phyloP scores from a whole-genome alignment of 2,329 filamentous ascomycete species.

The Fusarium annulatum region DNA sequence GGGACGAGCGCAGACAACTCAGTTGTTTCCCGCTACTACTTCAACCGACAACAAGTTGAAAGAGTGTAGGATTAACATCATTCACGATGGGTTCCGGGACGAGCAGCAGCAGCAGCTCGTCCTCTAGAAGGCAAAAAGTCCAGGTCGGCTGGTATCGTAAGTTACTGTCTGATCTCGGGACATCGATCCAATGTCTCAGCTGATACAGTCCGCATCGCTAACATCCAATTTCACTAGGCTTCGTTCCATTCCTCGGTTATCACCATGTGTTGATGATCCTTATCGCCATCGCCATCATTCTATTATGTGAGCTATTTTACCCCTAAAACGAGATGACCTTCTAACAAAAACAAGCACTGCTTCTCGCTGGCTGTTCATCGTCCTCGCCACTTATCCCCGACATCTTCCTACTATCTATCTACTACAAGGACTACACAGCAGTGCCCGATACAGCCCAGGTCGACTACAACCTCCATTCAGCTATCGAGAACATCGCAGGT shows the following conservation, averaged over 20 bases:
- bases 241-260: slow-evolving; percentile 76
- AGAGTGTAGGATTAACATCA: slow-evolving; percentile 31
- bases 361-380: slow-evolving; percentile 95
- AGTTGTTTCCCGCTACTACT: slow-evolving; percentile 27
- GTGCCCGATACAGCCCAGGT: slow-evolving; percentile 88
- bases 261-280: slow-evolving; percentile 97
- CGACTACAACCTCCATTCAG: slow-evolving; percentile 85
- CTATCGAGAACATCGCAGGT: slow-evolving; percentile 91
- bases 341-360: slow-evolving; percentile 70
- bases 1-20: slow-evolving; percentile 39
- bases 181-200: slow-evolving; percentile 32
- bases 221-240: slow-evolving; percentile 57
- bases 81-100: slow-evolving; percentile 42
- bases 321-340: background rate
- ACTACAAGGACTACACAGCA: slow-evolving; percentile 89
- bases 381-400: slow-evolving; percentile 93
- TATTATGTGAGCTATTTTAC: slow-evolving; percentile 79
- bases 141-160: slow-evolving; percentile 63
- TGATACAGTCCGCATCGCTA: slow-evolving; percentile 25
- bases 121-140: slow-evolving; percentile 51
- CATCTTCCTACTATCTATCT: slow-evolving; percentile 98
- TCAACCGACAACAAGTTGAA: slow-evolving; percentile 16
- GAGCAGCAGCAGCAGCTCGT: slow-evolving; percentile 41
- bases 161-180: slow-evolving; percentile 40
- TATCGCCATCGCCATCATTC: slow-evolving; percentile 91